Base-by-base conservation (phyloP, 345 rosid species). In the Heritiera littoralis region DNA sequence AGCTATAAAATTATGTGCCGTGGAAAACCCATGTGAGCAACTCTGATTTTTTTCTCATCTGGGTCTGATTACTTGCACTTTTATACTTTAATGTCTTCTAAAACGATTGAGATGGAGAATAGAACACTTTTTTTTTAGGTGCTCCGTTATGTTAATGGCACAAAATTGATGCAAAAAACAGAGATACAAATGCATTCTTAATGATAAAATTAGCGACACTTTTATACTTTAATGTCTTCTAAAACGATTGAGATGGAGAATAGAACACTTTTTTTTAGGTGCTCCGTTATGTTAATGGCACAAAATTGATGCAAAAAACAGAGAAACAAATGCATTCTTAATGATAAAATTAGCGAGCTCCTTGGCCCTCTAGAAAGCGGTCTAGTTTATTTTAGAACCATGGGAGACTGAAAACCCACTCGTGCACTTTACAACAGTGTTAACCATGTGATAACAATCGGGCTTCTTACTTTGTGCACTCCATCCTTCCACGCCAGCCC, bases 401-500 rank as follows among this genome's bases (percentile, higher is more conserved):
- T 23, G 48, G 78, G 67, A 69, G 38, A 52, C 74, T 55, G 64
- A 76, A 51, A 77, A 60, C 55, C 43, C 32, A 46, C 15, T 23
- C 45, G 35, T 66, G 1, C 48, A 48, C 15, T 81, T 85, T 85
- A 92, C 56, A 84, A 35, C 23, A 94, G 90, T 3, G 86, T 56
- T 69, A 91, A 77, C 95, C 95, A 90, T 7, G 92, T 91, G 80
- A 95, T 30, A 32, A 80, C 86, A 59, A 95, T 79, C 14, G 99
- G 95, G 77, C 99, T 95, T 76, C 98, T 86, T 54, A 95, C 99
- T 85, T 83, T 90, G 83, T 90, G 97, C n/a, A 86, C 79, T 43
- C 92, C 83, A 80, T 94, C 93, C 83, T 88, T 90, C 99, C 99
- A 95, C 8, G 84, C 77, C 77, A 95, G 82, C 18, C 90, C 92